Percentiles rank a stretch among this genome's conserved stretches.
These are phyloP conservation scores for Dothideomycetes sp. DNA, from an alignment of 2,329 filamentous ascomycete species.

Conservation along the genomic window DNA sequence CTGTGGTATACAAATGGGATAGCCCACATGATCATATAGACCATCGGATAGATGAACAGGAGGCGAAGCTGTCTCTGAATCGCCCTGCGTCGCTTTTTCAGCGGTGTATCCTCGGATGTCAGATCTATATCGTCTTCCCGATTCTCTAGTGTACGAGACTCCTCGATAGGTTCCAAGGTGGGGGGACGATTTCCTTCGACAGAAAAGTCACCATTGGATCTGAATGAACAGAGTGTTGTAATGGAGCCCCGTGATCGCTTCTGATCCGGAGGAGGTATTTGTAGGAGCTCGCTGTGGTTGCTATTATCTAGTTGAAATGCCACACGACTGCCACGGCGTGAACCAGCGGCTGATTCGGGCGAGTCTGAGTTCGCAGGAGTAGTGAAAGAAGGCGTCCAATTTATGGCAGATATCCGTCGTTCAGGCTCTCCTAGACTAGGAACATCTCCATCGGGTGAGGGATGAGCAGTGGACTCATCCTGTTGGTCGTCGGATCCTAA, in stretches of 20 bases:
- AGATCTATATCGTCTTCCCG: not conserved
- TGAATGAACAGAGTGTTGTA: conserved; percentile 4
- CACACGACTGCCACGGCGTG: conserved; percentile 6
- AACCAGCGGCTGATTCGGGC: not conserved
- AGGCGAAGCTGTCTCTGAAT: conserved; percentile 59
- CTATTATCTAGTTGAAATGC: not conserved
- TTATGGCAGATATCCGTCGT: not conserved
- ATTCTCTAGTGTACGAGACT: not conserved
- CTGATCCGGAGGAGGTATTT: not conserved
- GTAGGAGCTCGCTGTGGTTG: too few relatives aligned
- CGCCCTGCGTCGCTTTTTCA: conserved; percentile 23
- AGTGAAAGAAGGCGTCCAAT: not conserved
- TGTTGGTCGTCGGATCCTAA: not conserved
- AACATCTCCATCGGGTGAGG: too few relatives aligned
- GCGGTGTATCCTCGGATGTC: conserved; percentile 8
- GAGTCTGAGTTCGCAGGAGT: not conserved
- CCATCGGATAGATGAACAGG: conserved; percentile 64
- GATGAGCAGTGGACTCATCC: not conserved
- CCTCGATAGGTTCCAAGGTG: conserved; percentile 5
- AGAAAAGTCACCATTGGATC: conserved; percentile 1
- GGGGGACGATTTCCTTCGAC: not conserved
- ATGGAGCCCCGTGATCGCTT: conserved; percentile 1
- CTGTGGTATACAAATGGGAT: conserved; percentile 58
- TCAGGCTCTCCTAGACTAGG: too few relatives aligned
- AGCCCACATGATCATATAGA: conserved; percentile 63